Evolutionary conservation across 2,329 filamentous ascomycete species (phyloP).

Genomic region (Pseudocercospora crystallina): DNA sequence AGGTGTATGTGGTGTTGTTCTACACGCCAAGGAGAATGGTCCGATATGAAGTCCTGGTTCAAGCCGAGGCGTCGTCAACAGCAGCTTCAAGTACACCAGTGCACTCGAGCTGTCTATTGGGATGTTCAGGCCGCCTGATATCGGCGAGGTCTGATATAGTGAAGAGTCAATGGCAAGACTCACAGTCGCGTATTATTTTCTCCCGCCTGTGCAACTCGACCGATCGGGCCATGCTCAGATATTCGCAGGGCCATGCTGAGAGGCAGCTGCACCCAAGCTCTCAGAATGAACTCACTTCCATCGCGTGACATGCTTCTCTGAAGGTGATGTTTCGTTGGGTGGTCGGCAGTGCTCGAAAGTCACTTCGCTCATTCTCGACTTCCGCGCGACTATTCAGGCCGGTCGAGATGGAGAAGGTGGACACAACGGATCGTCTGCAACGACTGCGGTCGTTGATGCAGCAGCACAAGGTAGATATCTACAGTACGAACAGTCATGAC

Average conservation of each 20-base stretch:
- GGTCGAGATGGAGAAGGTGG: conserved; percentile 70
- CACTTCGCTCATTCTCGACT: conserved; percentile 24
- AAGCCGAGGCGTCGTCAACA: too few species aligned
- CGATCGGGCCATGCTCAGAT: too few species aligned
- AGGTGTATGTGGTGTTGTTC: too few species aligned
- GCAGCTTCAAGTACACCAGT: background rate
- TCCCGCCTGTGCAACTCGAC: too few species aligned
- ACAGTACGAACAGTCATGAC: conserved; percentile 62
- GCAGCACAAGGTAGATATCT: conserved; percentile 82
- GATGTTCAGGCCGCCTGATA: too few species aligned
- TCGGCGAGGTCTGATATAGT: background rate
- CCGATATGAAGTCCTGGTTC: too few species aligned
- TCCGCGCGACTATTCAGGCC: conserved; percentile 19
- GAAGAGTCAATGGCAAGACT: conserved; percentile 8
- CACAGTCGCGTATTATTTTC: background rate
- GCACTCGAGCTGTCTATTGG: background rate
- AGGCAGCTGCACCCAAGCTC: background rate
- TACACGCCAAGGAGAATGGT: too few species aligned
- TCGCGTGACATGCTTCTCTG: conserved; percentile 4
- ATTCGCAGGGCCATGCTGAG: too few species aligned
- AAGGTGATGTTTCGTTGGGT: conserved; percentile 17
- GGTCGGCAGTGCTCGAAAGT: conserved; percentile 4
- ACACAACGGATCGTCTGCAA: conserved; percentile 74
- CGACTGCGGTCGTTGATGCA: conserved; percentile 83
- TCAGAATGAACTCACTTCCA: background rate